Evolutionary conservation across 148 eudicot genomes (phyloP), one percentile per base, ranked within the genome.

Genomic region (Suaeda aralocaspica): DNA sequence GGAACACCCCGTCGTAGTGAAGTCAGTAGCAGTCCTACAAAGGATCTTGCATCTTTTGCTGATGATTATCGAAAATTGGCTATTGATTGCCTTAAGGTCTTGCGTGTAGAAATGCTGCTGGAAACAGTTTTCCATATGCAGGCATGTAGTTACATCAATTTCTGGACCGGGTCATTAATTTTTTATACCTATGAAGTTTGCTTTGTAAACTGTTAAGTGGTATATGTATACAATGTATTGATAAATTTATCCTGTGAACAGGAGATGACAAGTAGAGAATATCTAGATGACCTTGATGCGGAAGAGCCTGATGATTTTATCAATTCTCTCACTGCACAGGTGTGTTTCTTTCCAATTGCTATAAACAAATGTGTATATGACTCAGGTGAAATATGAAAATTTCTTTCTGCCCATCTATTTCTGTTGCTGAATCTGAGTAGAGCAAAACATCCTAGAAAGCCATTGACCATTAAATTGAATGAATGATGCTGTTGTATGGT

Each of bases 261-360:
- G 99, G 93, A 82, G 82, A 89, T 95, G 94, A 80, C 88, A 22
- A 85, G 73, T 67, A 88, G 90, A 75, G 96, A 91, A 66, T 95
- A 91, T 80, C 33, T 88, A 80, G 99, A 95, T 69, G 99, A 95
- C 79, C 90, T 89, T 81, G 99, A 91, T 83, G 97, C 99, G 25
- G 99, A 95, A 84, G 99, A 95, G 77, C 99, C 99, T 29, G 99
- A 95, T 83, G 99, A 95, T 80, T 95, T 83, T 80, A 84, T 95
- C 49, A 88, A 89, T 62, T 87, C 99, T 70, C 87, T 91, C 78
- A 83, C 96, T 41, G 89, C 99, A 21, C 97, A 87, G 94, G 99
- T 88, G 57, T 50, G 79, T 45, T 65, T 63, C 44, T 56, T 46
- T 53, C 18, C 34, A 44, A 26, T 46, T 28, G 28, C 31, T 63